Evolutionary conservation across 306 rosid genomes (phyloP), one percentile per base, ranked within the genome.

Genomic region (Trifolium dubium): DNA sequence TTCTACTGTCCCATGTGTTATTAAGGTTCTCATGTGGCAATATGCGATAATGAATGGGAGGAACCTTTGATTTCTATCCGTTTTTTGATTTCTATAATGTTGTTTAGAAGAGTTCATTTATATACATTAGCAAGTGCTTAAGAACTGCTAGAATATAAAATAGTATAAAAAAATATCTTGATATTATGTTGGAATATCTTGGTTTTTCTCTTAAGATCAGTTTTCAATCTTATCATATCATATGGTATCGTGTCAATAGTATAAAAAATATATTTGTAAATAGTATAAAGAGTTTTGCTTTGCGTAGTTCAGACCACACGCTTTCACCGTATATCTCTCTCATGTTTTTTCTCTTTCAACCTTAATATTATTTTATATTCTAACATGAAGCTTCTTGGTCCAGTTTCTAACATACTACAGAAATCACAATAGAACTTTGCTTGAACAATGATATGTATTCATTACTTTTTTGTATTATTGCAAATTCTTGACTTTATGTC

Each of bases 21-120:
- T 7, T 67, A 69, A 55, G 78, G 62, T 40, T 66, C 49, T 79
- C 41, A 53, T 56, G 23, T 39, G 39, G 31, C 43, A 56, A 65
- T 66, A 60, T 28, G 8, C 23, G 51, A 60, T 34, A 30, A 19
- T 47, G 23, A 46, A 69, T 71, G 69, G 47, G 58, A 35, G 40
- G 40, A 69, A 53, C 46, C 54, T 56, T 31, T 41, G 30, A 41
- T 43, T 64, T 77, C 39, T 49, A 8, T 67, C 64, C 23, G 23
- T 23, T 23, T 0, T 23, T 23, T 23, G 23, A 23, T 23, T 23
- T 23, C 23, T 23, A 23, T 23, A 23, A 23, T 23, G 23, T 23
- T 23, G n/a, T 43, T 73, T 47, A 12, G 34, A 31, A 60, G 34
- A 60, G 60, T 12, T 73, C 30, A 72, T 41, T 72, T 56, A 58